Evolutionary conservation across 768 basidiomycete genomes (phyloP).

Genomic region (Sporobolomyces roseus): DNA sequence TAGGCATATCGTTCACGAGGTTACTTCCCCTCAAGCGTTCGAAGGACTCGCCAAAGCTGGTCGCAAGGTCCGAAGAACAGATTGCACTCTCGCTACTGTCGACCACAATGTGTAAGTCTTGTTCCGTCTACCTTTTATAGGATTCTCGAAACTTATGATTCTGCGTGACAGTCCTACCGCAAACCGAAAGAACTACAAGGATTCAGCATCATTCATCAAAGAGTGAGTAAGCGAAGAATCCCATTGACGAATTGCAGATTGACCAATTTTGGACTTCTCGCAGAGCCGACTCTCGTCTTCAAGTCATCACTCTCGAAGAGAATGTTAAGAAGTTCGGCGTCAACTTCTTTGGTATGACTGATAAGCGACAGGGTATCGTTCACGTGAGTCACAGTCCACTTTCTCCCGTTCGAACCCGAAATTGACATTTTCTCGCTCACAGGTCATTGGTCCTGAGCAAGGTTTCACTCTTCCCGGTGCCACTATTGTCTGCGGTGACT

Average conservation of each 20-base stretch:
- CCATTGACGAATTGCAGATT: neutral
- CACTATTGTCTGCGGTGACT: constrained; percentile 77
- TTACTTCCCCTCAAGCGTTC: constrained; percentile 81
- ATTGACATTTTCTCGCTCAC: constrained; percentile 56
- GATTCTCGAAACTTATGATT: no score
- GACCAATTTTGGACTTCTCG: neutral
- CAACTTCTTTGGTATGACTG: constrained; percentile 86
- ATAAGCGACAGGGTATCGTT: constrained; percentile 68
- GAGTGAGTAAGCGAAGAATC: constrained; percentile 54
- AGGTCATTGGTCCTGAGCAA: constrained; percentile 89
- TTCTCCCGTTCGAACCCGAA: neutral
- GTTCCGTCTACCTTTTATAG: no score
- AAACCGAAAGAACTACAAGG: constrained; percentile 56
- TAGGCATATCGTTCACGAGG: constrained; percentile 75
- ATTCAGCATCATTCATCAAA: constrained; percentile 67
- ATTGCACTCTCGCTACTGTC: constrained; percentile 83
- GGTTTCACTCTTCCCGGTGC: constrained; percentile 68
- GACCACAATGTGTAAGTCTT: constrained; percentile 57
- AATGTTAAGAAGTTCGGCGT: constrained; percentile 88
- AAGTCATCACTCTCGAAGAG: constrained; percentile 75
- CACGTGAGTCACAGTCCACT: constrained; percentile 35
- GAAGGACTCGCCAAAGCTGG: constrained; percentile 56
- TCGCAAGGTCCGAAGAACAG: constrained; percentile 72
- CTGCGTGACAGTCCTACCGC: constrained; percentile 29
- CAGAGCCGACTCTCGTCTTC: constrained; percentile 69